A percentile compares a stretch with the other conserved stretches of the same genome.
Evolutionary conservation across 257 asterid genomes (phyloP).

Genomic region (Nicotiana tabacum): DNA sequence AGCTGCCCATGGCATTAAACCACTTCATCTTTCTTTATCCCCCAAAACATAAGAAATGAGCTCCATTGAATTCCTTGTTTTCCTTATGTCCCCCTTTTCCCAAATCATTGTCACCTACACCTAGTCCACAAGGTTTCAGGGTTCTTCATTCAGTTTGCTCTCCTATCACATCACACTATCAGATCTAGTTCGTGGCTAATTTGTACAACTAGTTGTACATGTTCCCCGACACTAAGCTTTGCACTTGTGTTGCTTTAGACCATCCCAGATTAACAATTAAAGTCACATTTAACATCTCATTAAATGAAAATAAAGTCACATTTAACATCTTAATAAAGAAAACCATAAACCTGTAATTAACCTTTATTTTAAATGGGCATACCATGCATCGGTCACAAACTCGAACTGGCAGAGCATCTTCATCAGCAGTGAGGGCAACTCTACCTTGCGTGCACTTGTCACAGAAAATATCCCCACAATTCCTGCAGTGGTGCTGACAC

Average conservation of each 20-base stretch:
- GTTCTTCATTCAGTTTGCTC: background rate
- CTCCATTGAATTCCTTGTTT: background rate
- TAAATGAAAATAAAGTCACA: background rate
- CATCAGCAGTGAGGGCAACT: conserved; percentile 72
- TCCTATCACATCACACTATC: background rate
- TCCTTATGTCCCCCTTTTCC: background rate
- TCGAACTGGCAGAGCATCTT: conserved; percentile 80
- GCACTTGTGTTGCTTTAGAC: background rate
- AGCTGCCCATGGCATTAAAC: background rate
- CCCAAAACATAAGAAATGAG: background rate
- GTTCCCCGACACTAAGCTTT: background rate
- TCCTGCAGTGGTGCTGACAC: conserved; percentile 83
- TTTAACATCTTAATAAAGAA: background rate
- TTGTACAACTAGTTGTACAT: background rate
- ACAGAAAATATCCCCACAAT: conserved; percentile 93
- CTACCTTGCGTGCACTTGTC: conserved; percentile 98
- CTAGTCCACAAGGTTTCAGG: background rate
- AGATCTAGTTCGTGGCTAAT: background rate
- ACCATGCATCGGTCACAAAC: conserved; percentile 96
- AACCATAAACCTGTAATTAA: conserved; percentile 2
- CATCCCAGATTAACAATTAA: background rate
- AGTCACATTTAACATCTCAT: background rate
- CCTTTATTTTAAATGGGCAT: conserved; percentile 10
- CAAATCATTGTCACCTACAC: background rate
- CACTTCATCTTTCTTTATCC: background rate